These are phyloP conservation scores for Tricholoma matsutake DNA, from an alignment of 768 basidiomycete genomes.

Conservation along the genomic window DNA sequence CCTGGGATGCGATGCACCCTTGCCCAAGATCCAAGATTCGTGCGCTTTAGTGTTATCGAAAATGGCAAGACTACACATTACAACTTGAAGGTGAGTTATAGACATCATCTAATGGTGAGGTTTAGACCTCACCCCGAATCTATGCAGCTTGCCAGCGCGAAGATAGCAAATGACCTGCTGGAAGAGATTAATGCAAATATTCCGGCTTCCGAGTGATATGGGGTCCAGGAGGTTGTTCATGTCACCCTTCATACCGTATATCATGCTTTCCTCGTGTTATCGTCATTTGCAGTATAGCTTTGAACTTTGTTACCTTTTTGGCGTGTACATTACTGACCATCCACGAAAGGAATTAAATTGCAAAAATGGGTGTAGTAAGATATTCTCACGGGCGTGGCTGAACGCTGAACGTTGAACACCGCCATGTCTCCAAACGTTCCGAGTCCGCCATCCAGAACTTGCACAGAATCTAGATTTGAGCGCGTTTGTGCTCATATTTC, in stretches of 20 bases:
- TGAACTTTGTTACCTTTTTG: neutral
- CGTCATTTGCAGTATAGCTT: neutral
- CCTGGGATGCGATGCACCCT: conserved; percentile 70
- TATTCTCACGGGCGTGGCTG: too few relatives aligned
- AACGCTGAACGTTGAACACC: too few relatives aligned
- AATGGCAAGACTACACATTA: conserved; percentile 60
- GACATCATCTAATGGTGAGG: neutral
- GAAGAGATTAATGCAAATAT: conserved; percentile 52
- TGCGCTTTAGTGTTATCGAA: conserved; percentile 74
- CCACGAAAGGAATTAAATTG: neutral
- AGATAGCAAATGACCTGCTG: conserved; percentile 67
- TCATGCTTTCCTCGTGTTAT: neutral
- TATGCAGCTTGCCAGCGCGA: conserved; percentile 59
- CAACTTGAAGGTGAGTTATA: conserved; percentile 61
- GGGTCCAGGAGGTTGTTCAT: too few relatives aligned
- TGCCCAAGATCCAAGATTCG: conserved; percentile 76
- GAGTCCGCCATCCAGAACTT: neutral
- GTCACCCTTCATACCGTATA: neutral
- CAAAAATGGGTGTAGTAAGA: too few relatives aligned
- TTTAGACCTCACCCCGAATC: neutral
- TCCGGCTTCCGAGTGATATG: conserved; percentile 27
- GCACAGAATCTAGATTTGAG: neutral
- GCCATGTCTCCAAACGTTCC: neutral
- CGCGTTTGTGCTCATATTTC: neutral
- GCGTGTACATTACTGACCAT: neutral